phyloP scores from a whole-genome alignment of 805 yeast species.

The Candida sakaeoensis region DNA sequence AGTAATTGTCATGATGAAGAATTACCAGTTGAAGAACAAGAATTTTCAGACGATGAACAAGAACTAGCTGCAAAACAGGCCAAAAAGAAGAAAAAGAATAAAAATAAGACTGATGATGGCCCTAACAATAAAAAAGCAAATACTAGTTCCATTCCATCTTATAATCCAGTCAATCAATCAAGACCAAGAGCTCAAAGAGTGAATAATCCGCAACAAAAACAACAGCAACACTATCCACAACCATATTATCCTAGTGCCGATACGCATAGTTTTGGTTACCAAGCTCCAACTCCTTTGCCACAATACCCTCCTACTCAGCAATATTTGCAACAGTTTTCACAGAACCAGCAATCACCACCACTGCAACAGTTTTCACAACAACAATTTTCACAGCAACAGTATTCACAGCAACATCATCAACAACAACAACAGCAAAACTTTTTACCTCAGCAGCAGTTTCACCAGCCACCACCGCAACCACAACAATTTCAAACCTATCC shows the following conservation, averaged over 20 bases:
- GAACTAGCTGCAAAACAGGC: constrained; percentile 68
- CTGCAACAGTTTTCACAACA: constrained; percentile 9
- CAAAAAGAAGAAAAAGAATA: constrained; percentile 57
- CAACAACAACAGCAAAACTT: too few relatives aligned
- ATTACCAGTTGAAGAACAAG: constrained; percentile 87
- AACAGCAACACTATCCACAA: constrained; percentile 8
- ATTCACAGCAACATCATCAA: constrained; percentile 21
- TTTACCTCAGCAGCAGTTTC: too few relatives aligned
- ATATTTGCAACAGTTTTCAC: too few relatives aligned
- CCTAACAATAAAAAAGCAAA: constrained; percentile 12
- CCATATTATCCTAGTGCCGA: constrained; percentile 15
- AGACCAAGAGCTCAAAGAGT: constrained; percentile 2
- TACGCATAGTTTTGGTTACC: constrained; percentile 1
- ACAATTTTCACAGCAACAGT: constrained; percentile 11
- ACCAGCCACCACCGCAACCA: too few relatives aligned
- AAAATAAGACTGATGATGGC: constrained; percentile 16
- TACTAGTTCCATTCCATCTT: constrained; percentile 5
- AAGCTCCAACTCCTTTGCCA: background rate
- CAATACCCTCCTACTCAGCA: constrained; percentile 5
- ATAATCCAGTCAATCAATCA: constrained; percentile 8
- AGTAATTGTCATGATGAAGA: constrained; percentile 95
- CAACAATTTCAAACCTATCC: background rate
- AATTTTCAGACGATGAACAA: constrained; percentile 90
- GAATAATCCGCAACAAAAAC: background rate
- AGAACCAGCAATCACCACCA: constrained; percentile 8